phyloP scores from a whole-genome alignment of 495 filamentous ascomycete genomes.

The Glutinoglossum americanum region DNA sequence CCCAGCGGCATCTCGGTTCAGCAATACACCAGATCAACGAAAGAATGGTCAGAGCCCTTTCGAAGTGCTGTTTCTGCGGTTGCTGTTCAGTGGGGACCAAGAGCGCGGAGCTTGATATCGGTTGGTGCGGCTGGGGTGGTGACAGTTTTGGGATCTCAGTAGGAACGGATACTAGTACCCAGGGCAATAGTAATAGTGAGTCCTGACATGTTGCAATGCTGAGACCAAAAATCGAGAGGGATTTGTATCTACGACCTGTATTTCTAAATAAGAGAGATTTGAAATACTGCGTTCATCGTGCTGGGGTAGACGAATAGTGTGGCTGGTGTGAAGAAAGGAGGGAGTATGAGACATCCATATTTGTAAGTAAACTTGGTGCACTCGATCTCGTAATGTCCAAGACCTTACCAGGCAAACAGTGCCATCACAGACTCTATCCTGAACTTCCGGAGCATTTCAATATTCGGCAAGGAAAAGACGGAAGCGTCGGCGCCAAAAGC shows the following conservation, averaged over 20 bases:
- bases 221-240: background rate
- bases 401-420: slow-evolving; percentile 5
- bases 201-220: background rate
- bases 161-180: slow-evolving; percentile 10
- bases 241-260: background rate
- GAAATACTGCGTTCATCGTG: background rate
- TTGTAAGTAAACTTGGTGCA: no score
- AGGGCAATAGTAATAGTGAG: no score
- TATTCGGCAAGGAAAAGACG: slow-evolving; percentile 6
- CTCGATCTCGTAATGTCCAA: background rate
- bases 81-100: slow-evolving; percentile 53
- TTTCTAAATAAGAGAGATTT: background rate
- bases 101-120: slow-evolving; percentile 50
- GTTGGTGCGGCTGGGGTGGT: slow-evolving; percentile 55
- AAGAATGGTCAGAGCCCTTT: slow-evolving; percentile 76
- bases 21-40: slow-evolving; percentile 61
- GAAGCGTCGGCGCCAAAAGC: slow-evolving; percentile 6
- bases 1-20: slow-evolving; percentile 66
- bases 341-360: slow-evolving; percentile 7
- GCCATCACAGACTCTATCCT: slow-evolving; percentile 5
- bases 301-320: slow-evolving; percentile 6
- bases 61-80: slow-evolving; percentile 50
- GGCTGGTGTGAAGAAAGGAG: slow-evolving; percentile 8
- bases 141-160: slow-evolving; percentile 31
- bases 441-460: slow-evolving; percentile 8